phyloP scores from a whole-genome alignment of 176 grass and related monocot genomes.

The Ensete glaucum region DNA sequence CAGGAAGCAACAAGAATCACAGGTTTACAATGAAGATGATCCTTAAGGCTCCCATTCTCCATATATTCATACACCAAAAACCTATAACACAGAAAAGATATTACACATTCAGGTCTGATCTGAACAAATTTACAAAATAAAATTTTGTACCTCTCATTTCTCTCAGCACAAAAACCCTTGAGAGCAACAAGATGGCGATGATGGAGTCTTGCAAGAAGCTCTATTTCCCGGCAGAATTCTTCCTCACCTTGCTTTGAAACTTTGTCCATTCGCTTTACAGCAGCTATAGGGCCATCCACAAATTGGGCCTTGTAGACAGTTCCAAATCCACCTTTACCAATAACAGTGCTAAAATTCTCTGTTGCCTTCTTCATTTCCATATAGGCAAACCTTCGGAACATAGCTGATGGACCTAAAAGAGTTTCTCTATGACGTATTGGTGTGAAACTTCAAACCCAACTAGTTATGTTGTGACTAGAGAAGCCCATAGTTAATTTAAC shows the following conservation, averaged over 20 bases:
- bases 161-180: conserved; percentile 86
- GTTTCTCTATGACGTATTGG: conserved; percentile 2
- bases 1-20: conserved; percentile 11
- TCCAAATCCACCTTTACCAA: conserved; percentile 97
- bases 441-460: background rate
- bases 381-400: conserved; percentile 75
- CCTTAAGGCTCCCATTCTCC: conserved; percentile 94
- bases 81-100: conserved; percentile 25
- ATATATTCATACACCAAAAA: conserved; percentile 97
- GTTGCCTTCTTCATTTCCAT: conserved; percentile 74
- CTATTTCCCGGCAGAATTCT: conserved; percentile 93
- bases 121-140: background rate
- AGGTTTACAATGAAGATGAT: conserved; percentile 82
- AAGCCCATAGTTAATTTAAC: background rate
- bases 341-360: conserved; percentile 61
- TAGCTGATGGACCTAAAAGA: conserved; percentile 75
- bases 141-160: conserved; percentile 62
- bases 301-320: conserved; percentile 85
- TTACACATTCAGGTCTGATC: background rate
- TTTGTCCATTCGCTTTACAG: conserved; percentile 96
- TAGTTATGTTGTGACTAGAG: too few relatives aligned
- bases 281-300: conserved; percentile 53
- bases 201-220: conserved; percentile 91
- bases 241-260: conserved; percentile 91
- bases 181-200: conserved; percentile 97